A percentile compares a stretch with the other conserved stretches of the same genome.
Conservation (phyloP, 768 basidiomycete species). For the Termitomyces sp. region DNA sequence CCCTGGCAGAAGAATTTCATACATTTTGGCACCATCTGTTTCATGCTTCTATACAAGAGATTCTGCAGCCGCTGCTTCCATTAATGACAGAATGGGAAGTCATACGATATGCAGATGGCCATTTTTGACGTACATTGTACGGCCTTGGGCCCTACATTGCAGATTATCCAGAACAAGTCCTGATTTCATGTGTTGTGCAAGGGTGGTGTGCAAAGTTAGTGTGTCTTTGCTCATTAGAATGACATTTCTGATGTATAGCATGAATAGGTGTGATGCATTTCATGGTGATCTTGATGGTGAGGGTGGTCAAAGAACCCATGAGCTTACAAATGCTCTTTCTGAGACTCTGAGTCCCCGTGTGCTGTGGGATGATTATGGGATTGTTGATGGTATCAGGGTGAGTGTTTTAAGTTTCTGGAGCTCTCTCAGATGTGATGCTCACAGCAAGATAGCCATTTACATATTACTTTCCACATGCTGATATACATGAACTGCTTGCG, state of each 20-base stretch:
- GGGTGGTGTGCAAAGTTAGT: not conserved
- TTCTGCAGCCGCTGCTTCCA: not conserved
- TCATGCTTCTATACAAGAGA: not conserved
- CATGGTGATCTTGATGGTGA: not conserved
- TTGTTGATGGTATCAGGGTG: not conserved
- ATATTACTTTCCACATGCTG: no score
- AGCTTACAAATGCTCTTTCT: slow-evolving; percentile 20
- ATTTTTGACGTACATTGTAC: not conserved
- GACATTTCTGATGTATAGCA: not conserved
- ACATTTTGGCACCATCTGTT: not conserved
- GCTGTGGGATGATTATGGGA: not conserved
- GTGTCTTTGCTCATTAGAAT: not conserved
- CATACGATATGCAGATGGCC: not conserved
- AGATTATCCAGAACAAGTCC: not conserved
- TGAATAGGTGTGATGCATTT: not conserved
- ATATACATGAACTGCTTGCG: not conserved
- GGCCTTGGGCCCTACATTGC: not conserved
- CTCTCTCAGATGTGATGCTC: no score
- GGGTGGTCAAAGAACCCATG: not conserved
- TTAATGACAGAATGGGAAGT: not conserved
- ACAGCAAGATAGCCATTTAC: not conserved
- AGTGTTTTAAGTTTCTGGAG: no score
- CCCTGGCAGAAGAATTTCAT: no score
- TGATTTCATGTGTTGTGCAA: not conserved
- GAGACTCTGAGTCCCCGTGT: not conserved